These are phyloP conservation scores for Xylariaceae sp. DNA, from an alignment of 2,329 filamentous ascomycete genomes.

Conservation along the genomic window DNA sequence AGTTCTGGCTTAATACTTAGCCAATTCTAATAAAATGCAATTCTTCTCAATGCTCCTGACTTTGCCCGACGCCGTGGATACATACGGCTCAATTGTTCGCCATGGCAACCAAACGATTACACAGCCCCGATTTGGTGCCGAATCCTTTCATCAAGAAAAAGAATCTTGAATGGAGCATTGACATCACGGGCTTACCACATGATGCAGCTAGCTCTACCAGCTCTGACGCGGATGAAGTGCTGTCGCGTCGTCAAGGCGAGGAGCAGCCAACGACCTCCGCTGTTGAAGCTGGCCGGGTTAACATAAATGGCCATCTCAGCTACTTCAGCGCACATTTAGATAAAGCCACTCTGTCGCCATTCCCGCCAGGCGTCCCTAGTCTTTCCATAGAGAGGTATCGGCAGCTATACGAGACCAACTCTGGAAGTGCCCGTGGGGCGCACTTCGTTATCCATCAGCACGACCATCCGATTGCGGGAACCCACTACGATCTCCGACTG, in stretches of 20 bases:
- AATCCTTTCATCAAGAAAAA: slow-evolving; percentile 47
- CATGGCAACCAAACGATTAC: slow-evolving; percentile 33
- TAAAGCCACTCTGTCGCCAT: slow-evolving; percentile 25
- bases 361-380: slow-evolving; percentile 26
- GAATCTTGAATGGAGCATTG: slow-evolving; percentile 43
- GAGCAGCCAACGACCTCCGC: slow-evolving; percentile 33
- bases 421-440: slow-evolving; percentile 35
- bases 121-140: slow-evolving; percentile 36
- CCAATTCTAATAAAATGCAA: not conserved
- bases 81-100: not conserved
- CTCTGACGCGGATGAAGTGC: slow-evolving; percentile 12
- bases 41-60: not conserved
- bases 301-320: slow-evolving; percentile 38
- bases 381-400: slow-evolving; percentile 37
- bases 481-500: slow-evolving; percentile 65
- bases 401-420: slow-evolving; percentile 37
- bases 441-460: slow-evolving; percentile 72
- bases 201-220: slow-evolving; percentile 15
- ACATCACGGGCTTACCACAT: slow-evolving; percentile 20
- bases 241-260: slow-evolving; percentile 5
- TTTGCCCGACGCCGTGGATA: not conserved
- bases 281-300: slow-evolving; percentile 39
- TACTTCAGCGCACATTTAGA: slow-evolving; percentile 38
- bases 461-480: slow-evolving; percentile 65
- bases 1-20: not conserved